These are phyloP conservation scores for Aciculosporium take DNA, from an alignment of 2,329 filamentous ascomycete genomes.

Conservation along the genomic window DNA sequence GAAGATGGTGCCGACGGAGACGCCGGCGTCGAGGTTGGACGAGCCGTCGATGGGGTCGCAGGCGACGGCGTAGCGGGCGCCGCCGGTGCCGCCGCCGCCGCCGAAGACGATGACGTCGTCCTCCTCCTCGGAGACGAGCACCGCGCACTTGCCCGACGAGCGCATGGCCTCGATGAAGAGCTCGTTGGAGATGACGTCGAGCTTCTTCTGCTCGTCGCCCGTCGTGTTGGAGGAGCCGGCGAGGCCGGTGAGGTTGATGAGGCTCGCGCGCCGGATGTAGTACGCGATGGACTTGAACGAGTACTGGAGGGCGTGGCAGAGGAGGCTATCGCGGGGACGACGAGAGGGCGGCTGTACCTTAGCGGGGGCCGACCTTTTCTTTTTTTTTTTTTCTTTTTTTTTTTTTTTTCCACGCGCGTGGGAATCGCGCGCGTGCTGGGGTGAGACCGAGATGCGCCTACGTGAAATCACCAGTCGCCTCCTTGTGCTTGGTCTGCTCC, in stretches of 20 bases:
- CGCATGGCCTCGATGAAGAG: slow-evolving; percentile 93
- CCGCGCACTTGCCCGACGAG: slow-evolving; percentile 75
- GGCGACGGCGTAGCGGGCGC: slow-evolving; percentile 82
- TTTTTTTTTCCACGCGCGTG: not conserved
- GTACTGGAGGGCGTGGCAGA: slow-evolving; percentile 96
- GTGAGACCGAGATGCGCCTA: too few species aligned
- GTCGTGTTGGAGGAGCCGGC: slow-evolving; percentile 91
- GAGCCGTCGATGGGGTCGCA: slow-evolving; percentile 98
- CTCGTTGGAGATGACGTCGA: slow-evolving; percentile 97
- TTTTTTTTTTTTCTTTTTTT: too few species aligned
- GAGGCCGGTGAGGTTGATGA: slow-evolving; percentile 91
- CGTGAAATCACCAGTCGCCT: slow-evolving; percentile 98
- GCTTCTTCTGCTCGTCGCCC: slow-evolving; percentile 98
- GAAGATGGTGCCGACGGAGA: slow-evolving; percentile 96
- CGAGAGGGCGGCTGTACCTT: too few species aligned
- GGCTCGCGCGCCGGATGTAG: slow-evolving; percentile 90
- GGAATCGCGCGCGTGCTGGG: too few species aligned
- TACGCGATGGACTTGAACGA: slow-evolving; percentile 99
- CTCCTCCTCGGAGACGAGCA: slow-evolving; percentile 96
- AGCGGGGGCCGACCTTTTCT: too few species aligned
- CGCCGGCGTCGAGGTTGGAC: slow-evolving; percentile 93
- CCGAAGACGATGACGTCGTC: slow-evolving; percentile 84
- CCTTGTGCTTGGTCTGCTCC: slow-evolving; percentile 82
- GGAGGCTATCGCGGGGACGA: slow-evolving; percentile 43
- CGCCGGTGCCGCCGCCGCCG: slow-evolving; percentile 51